Base-by-base conservation (phyloP, 306 rosid species). In the Vigna nakashimae region DNA sequence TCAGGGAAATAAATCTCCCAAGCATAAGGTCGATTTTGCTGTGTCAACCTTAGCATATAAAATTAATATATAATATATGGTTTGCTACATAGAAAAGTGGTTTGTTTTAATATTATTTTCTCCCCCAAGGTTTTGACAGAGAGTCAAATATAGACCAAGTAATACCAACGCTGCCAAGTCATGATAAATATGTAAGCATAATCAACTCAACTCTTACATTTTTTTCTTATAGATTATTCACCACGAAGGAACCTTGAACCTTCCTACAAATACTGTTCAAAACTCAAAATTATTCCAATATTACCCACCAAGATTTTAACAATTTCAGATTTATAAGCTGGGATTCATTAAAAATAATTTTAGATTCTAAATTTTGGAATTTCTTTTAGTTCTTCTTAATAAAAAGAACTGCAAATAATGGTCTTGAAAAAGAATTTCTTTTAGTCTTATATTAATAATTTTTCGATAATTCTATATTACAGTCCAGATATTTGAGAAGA, bases 91-190 rank as follows among this genome's bases (percentile, higher is more conserved):
- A 17, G 14, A 34, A 9, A 9, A 50, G 36, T 38, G 22, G 36
- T 64, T n/a, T 36, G 2, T 69, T 69, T 74, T 34, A 2, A 17
- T 49, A 79, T 62, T 59, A 79, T 69, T 59, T 72, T 51, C 58
- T 56, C 36, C 52, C 36, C 13, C 1, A 22, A 63, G 73, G 53
- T 74, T 73, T 81, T 73, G 85, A 81, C 88, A n/a, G 1, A 67
- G 78, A 73, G 78, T 84, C 80, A 81, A 71, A 71, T 16, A 43
- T 57, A 49, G 82, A 84, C 73, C 26, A 71, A 59, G 71, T 24
- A 34, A 1, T 34, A 45, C 15, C 55, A 52, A 56, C 30, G 34
- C 57, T 22, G 52, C 45, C 18, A 22, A 20, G 69, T 72, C 80
- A 59, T 66, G 30, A 77, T 82, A 51, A 75, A 50, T 60, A 69